Evolutionary conservation across 2,329 filamentous ascomycete genomes (phyloP).

Genomic region (Lasiodiplodia gonubiensis): DNA sequence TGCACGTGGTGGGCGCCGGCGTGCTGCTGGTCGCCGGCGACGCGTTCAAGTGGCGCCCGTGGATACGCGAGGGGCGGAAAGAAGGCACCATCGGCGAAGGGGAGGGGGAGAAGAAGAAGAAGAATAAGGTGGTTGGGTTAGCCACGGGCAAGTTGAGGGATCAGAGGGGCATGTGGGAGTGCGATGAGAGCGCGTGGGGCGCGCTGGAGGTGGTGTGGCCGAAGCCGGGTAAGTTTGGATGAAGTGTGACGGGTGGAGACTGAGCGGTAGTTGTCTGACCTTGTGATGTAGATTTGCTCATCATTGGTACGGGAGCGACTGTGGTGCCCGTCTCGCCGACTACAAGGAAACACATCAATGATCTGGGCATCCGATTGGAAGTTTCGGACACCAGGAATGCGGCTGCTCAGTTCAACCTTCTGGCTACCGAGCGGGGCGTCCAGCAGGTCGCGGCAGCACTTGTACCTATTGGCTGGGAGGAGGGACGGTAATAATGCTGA

Average conservation of each 20-base stretch:
- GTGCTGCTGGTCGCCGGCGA: conserved; percentile 84
- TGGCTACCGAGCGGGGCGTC: conserved; percentile 92
- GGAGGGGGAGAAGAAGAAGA: conserved; percentile 22
- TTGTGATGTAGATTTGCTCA: conserved; percentile 71
- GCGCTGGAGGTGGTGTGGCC: conserved; percentile 82
- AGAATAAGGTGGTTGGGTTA: neutral
- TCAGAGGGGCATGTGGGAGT: conserved; percentile 79
- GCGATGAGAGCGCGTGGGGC: conserved; percentile 73
- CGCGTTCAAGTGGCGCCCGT: conserved; percentile 87
- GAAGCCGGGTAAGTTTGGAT: conserved; percentile 72
- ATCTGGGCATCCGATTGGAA: conserved; percentile 83
- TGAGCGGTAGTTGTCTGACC: conserved; percentile 8
- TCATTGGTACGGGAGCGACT: conserved; percentile 81
- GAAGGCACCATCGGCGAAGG: conserved; percentile 47
- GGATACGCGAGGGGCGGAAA: conserved; percentile 58
- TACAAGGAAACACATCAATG: conserved; percentile 73
- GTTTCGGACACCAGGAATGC: conserved; percentile 92
- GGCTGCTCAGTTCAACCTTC: conserved; percentile 89
- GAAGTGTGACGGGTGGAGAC: neutral
- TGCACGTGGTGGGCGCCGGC: conserved; percentile 71
- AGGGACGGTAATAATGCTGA: neutral
- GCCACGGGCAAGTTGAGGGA: conserved; percentile 63
- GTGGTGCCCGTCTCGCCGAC: conserved; percentile 78
- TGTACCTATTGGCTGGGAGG: conserved; percentile 78
- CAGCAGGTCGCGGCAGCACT: conserved; percentile 84